Percentiles rank a stretch among this genome's conserved stretches.
phyloP scores from a whole-genome alignment of 1,284 basidiomycete species.

The Ustilago sp. region DNA sequence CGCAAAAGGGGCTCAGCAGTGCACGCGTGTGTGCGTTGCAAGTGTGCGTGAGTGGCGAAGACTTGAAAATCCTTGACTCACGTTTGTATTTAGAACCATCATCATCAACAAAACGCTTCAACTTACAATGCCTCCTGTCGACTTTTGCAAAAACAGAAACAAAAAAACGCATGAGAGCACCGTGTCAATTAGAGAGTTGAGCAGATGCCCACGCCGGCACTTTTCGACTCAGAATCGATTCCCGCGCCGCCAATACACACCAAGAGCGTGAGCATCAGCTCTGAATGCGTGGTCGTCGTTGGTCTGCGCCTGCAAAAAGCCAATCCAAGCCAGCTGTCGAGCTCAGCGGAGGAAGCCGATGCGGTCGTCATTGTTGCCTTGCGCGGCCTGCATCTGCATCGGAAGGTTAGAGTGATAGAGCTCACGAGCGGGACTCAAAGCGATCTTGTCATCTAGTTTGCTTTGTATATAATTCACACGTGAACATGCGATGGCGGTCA shows the following conservation, averaged over 20 bases:
- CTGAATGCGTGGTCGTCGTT: neutral
- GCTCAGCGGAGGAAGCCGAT: neutral
- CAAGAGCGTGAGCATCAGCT: neutral
- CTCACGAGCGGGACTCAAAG: too few species aligned
- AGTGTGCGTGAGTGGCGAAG: too few species aligned
- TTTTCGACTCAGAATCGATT: constrained; percentile 1
- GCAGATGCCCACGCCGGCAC: constrained; percentile 3
- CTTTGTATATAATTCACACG: too few species aligned
- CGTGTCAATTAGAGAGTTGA: constrained; percentile 11
- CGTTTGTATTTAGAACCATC: too few species aligned
- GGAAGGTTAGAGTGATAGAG: too few species aligned
- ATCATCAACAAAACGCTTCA: too few species aligned
- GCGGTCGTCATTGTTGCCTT: neutral
- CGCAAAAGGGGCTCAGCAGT: too few species aligned
- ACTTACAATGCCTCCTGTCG: constrained; percentile 17
- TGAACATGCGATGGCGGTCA: too few species aligned
- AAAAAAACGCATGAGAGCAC: constrained; percentile 7
- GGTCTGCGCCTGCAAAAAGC: neutral
- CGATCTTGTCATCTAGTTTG: too few species aligned
- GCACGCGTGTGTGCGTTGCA: too few species aligned
- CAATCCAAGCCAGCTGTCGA: neutral
- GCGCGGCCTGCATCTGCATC: neutral
- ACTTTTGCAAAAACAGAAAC: constrained; percentile 6
- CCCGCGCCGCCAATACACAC: constrained; percentile 4
- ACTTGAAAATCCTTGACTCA: too few species aligned